phyloP scores from a whole-genome alignment of 305 asterid genomes.

The Plantago coronopus region DNA sequence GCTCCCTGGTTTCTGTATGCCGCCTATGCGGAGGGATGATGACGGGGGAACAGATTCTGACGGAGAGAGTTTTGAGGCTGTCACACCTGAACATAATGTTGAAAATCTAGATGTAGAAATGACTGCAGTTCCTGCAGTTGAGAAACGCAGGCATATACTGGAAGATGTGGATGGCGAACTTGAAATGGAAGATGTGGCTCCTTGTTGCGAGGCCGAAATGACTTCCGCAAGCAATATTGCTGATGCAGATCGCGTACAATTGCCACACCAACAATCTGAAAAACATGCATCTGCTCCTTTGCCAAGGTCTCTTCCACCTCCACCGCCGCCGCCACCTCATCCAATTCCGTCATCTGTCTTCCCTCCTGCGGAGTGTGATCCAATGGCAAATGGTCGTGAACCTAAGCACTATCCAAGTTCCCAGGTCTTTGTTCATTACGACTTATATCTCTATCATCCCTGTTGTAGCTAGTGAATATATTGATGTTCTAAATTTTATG shows the following conservation, averaged over 20 bases:
- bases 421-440: slow-evolving; percentile 35
- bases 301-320: slow-evolving; percentile 36
- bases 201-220: slow-evolving; percentile 47
- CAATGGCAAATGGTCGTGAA: slow-evolving; percentile 35
- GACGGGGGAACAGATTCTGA: slow-evolving; percentile 73
- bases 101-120: slow-evolving; percentile 44
- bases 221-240: slow-evolving; percentile 34
- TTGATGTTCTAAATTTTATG: slow-evolving; percentile 7
- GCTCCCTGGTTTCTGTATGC: slow-evolving; percentile 84
- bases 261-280: slow-evolving; percentile 33
- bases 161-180: slow-evolving; percentile 94
- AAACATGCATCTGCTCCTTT: slow-evolving; percentile 38
- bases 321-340: slow-evolving; percentile 43
- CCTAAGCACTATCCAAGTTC: slow-evolving; percentile 40
- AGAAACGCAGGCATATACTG: slow-evolving; percentile 72
- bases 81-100: slow-evolving; percentile 73
- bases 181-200: slow-evolving; percentile 96
- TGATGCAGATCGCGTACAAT: slow-evolving; percentile 30
- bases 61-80: slow-evolving; percentile 87
- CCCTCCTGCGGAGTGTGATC: slow-evolving; percentile 36
- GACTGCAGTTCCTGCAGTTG: slow-evolving; percentile 29
- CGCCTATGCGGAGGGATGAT: slow-evolving; percentile 70
- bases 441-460: background rate
- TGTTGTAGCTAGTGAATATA: background rate
- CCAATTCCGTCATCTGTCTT: slow-evolving; percentile 34